Conservation (phyloP, 495 filamentous ascomycete genomes). For the Aspergillus conjunctus region DNA sequence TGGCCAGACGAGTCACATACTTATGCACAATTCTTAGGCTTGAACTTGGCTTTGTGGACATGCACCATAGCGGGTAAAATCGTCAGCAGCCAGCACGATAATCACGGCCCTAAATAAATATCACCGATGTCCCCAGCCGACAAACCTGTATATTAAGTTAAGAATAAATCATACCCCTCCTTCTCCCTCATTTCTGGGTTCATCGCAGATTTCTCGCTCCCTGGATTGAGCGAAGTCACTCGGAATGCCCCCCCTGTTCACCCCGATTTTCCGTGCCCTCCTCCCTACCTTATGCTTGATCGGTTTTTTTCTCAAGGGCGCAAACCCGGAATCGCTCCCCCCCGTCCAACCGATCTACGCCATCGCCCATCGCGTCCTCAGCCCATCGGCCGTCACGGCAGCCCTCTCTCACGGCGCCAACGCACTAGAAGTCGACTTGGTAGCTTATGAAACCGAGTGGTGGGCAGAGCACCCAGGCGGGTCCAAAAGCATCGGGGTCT, state of each 20-base stretch:
- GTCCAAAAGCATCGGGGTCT: neutral
- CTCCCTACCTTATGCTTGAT: neutral
- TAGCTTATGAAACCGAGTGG: neutral
- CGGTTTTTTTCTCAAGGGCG: neutral
- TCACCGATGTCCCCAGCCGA: neutral
- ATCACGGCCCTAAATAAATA: neutral
- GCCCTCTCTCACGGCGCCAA: conserved; percentile 4
- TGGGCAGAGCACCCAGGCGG: conserved; percentile 3
- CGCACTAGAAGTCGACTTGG: conserved; percentile 6
- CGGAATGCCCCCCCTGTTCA: neutral
- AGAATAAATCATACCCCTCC: neutral
- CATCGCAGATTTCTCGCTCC: neutral
- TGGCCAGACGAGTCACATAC: neutral
- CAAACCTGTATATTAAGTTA: neutral
- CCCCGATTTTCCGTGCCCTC: neutral
- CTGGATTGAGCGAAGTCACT: neutral
- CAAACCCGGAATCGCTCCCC: neutral
- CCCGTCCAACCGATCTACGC: neutral
- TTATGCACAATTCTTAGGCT: neutral
- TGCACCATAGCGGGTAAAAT: neutral
- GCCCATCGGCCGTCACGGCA: neutral
- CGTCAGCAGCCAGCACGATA: neutral
- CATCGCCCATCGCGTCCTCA: conserved; percentile 2
- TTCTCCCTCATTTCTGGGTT: neutral
- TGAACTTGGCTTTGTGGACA: neutral